Evolutionary conservation across 306 rosid genomes (phyloP).

Genomic region (Prunus dulcis): DNA sequence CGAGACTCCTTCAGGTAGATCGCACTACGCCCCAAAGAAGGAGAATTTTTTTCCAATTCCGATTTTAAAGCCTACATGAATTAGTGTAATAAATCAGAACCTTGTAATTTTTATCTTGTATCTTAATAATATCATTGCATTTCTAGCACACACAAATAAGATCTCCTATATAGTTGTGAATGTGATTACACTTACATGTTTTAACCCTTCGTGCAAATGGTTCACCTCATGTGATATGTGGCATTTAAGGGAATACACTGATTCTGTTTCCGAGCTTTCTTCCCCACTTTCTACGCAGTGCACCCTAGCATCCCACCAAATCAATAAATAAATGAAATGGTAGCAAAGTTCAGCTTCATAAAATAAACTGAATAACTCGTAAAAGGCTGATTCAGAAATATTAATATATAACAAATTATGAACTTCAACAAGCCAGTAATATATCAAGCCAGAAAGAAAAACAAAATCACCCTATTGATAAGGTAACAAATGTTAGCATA

Average conservation of each 20-base stretch:
- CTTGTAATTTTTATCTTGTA: not conserved
- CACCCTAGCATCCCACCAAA: slow-evolving; percentile 51
- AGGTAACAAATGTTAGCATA: too few species aligned
- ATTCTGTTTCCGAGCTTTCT: slow-evolving; percentile 96
- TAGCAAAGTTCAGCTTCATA: slow-evolving; percentile 8
- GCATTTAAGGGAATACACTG: slow-evolving; percentile 94
- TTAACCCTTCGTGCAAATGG: slow-evolving; percentile 95
- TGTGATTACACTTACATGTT: slow-evolving; percentile 66
- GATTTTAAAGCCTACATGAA: slow-evolving; percentile 82
- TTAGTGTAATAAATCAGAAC: slow-evolving; percentile 15
- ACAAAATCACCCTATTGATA: too few species aligned
- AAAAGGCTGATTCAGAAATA: not conserved
- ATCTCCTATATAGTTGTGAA: not conserved
- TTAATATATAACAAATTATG: not conserved
- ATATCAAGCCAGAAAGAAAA: not conserved
- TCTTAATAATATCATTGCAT: not conserved
- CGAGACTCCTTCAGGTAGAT: slow-evolving; percentile 79
- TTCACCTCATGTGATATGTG: slow-evolving; percentile 99
- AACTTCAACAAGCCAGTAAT: not conserved
- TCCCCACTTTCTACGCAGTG: slow-evolving; percentile 94
- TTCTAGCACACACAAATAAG: not conserved
- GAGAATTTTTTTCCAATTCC: slow-evolving; percentile 90
- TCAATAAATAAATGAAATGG: slow-evolving; percentile 22
- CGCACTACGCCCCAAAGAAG: slow-evolving; percentile 91
- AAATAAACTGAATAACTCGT: slow-evolving; percentile 7